Percentiles rank a stretch among this genome's conserved stretches.
Conservation (phyloP, 352 stramenopile genomes). For the Globisporangium parvum region DNA sequence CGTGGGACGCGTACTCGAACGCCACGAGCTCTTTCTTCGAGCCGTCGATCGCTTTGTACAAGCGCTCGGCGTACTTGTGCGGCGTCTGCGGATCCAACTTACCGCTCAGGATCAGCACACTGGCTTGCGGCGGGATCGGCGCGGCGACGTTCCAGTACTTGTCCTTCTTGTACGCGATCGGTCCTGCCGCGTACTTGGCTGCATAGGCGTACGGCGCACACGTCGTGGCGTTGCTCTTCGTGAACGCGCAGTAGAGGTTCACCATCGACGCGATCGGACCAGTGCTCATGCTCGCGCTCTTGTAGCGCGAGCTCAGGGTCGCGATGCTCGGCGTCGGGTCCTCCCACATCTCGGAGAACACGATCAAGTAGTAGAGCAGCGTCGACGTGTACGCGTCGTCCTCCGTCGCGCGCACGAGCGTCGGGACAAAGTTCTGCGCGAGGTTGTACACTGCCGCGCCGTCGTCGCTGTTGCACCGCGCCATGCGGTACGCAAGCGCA, state of each 20-base stretch:
- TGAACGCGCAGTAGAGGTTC: conserved; percentile 42
- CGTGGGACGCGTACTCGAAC: conserved; percentile 37
- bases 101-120: conserved; percentile 39
- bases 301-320: conserved; percentile 22
- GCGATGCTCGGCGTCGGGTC: conserved; percentile 15
- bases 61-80: conserved; percentile 39
- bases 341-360: conserved; percentile 54
- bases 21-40: conserved; percentile 36
- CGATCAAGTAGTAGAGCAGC: conserved; percentile 42
- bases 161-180: conserved; percentile 36
- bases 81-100: conserved; percentile 47
- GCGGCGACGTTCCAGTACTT: conserved; percentile 43
- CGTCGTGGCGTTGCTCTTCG: conserved; percentile 21
- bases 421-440: no score
- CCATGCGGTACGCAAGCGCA: conserved; percentile 28
- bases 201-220: conserved; percentile 17
- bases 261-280: conserved; percentile 15
- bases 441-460: neutral
- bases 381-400: conserved; percentile 19
- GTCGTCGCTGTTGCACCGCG: conserved; percentile 24
- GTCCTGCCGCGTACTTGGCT: conserved; percentile 8
- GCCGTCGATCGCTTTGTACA: conserved; percentile 24
- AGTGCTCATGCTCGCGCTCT: conserved; percentile 15
- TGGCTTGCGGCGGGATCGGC: conserved; percentile 26
- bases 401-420: no score